Evolutionary conservation across 2,329 filamentous ascomycete genomes (phyloP), one percentile per base, ranked within the genome.

Genomic region (Phoma sp.): DNA sequence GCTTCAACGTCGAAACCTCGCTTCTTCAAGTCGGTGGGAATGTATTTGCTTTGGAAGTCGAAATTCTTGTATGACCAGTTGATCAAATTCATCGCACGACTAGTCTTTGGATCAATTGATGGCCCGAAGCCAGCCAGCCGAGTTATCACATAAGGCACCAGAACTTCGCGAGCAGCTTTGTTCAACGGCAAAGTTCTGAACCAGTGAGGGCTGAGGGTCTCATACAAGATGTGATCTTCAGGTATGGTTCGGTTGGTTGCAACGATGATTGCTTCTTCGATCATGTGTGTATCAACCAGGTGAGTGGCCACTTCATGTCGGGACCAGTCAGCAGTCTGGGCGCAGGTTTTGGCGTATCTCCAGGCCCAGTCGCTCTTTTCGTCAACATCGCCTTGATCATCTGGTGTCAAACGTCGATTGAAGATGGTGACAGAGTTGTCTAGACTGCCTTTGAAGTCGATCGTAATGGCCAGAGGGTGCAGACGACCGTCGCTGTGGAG

Each of bases 301-400:
- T 56, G 53, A 4, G 43, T 48, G 11, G 53, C 53, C 8, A 56
- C 11, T n/a, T 56, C 53, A 13, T 56, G 53, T n/a, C 44, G 43
- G 9, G 53, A 29, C 53, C 53, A 56, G 36, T 56, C 53, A 6
- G 47, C 53, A 8, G 53, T 56, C n/a, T 56, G 48, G 1, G 44
- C 53, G 24, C 53, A 56, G 1, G 53, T 56, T 44, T 56, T 56
- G 23, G 53, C 53, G 18, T 56, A 56, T 25, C 53, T 30, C 53
- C 53, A 56, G 2, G 53, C 25, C 53, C 53, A 56, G 10, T 56
- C 53, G 3, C 48, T 40, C 23, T 48, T 52, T 10, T 56, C 53
- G 6, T 44, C 44, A 11, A 56, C 23, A 1, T 44, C 39, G n/a
- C 33, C 11, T 33, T 51, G 30, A 2, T 39, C 43, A 14, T 37